phyloP scores from a whole-genome alignment of 345 rosid species.

The Eucalyptus marginata region DNA sequence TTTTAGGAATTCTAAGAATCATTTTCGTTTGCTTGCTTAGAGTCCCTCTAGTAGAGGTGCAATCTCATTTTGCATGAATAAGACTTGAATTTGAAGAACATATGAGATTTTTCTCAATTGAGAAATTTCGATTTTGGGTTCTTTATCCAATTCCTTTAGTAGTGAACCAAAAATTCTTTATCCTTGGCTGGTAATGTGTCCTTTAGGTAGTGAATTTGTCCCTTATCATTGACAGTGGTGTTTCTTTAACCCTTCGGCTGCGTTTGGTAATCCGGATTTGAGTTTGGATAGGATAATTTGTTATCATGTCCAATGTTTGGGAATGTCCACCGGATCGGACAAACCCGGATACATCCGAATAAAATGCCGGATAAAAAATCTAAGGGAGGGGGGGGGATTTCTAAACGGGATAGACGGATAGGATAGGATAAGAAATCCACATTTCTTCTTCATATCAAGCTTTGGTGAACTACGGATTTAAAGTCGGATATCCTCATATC shows the following conservation, averaged over 20 bases:
- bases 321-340: too few species aligned
- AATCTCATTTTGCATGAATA: not conserved
- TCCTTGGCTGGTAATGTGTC: accelerated
- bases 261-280: too few species aligned
- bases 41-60: not conserved
- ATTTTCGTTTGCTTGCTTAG: not conserved
- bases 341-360: too few species aligned
- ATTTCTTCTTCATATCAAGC: too few species aligned
- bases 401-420: too few species aligned
- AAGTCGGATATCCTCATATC: too few species aligned
- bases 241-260: not conserved
- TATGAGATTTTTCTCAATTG: not conserved
- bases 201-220: not conserved
- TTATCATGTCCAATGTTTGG: too few species aligned
- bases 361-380: too few species aligned
- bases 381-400: too few species aligned
- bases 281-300: too few species aligned
- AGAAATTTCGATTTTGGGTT: not conserved
- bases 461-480: too few species aligned
- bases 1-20: not conserved
- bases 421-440: too few species aligned
- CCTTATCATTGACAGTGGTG: not conserved
- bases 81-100: not conserved
- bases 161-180: not conserved
- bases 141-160: not conserved